Evolutionary conservation across 306 rosid species (phyloP).

Genomic region (Malus domestica): DNA sequence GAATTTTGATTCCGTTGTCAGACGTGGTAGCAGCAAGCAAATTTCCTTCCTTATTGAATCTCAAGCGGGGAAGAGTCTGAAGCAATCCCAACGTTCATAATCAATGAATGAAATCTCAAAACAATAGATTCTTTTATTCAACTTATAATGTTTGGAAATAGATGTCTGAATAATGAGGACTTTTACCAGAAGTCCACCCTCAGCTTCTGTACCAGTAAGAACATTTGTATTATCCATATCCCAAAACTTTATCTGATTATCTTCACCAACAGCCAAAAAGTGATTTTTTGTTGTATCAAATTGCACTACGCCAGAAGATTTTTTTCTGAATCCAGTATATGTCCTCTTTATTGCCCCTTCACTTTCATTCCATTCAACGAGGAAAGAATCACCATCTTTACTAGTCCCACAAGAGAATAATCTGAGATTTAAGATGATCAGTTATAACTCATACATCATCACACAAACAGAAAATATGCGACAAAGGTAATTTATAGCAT

Average conservation of each 20-base stretch:
- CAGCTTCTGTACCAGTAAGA: slow-evolving; percentile 40
- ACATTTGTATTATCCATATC: slow-evolving; percentile 52
- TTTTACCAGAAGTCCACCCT: slow-evolving; percentile 56
- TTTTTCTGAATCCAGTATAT: slow-evolving; percentile 57
- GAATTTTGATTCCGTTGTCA: slow-evolving; percentile 58
- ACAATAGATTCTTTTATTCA: neutral
- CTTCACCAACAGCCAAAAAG: slow-evolving; percentile 74
- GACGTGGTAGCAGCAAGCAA: slow-evolving; percentile 51
- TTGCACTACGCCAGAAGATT: slow-evolving; percentile 51
- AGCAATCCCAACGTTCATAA: slow-evolving; percentile 12
- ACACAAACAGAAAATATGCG: neutral
- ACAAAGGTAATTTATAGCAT: neutral
- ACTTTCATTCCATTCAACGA: slow-evolving; percentile 76
- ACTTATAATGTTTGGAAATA: neutral
- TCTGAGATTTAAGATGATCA: slow-evolving; percentile 20
- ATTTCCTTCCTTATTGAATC: slow-evolving; percentile 58
- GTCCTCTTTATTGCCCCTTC: slow-evolving; percentile 69
- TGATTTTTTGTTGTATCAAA: slow-evolving; percentile 67
- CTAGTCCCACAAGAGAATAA: slow-evolving; percentile 73
- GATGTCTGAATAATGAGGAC: slow-evolving; percentile 1
- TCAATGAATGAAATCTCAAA: slow-evolving; percentile 1
- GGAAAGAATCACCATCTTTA: slow-evolving; percentile 61
- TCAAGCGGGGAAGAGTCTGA: slow-evolving; percentile 57
- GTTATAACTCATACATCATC: neutral
- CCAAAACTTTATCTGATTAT: slow-evolving; percentile 60